phyloP scores from a whole-genome alignment of 2,329 filamentous ascomycete genomes.

The Sporothrix luriei region DNA sequence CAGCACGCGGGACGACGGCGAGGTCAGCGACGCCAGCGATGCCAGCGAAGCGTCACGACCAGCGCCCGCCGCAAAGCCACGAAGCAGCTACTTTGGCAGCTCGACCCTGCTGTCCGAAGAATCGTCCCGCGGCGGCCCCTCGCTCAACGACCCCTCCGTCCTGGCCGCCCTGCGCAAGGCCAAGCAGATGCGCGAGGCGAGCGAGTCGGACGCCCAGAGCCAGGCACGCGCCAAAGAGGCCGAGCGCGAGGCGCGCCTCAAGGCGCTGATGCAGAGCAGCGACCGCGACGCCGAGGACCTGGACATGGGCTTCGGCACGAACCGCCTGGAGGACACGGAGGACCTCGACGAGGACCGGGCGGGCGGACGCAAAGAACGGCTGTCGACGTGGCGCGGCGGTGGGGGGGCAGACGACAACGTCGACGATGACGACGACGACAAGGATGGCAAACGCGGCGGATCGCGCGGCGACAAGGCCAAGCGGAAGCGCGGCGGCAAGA shows the following conservation, averaged over 20 bases:
- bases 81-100: conserved; percentile 65
- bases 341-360: conserved; percentile 65
- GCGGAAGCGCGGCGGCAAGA: conserved; percentile 72
- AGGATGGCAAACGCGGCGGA: conserved; percentile 51
- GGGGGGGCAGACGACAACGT: conserved; percentile 45
- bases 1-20: conserved; percentile 30
- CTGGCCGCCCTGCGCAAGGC: conserved; percentile 85
- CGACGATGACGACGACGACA: conserved; percentile 49
- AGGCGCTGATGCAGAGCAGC: conserved; percentile 71
- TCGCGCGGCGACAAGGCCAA: conserved; percentile 55
- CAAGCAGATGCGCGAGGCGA: conserved; percentile 60
- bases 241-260: conserved; percentile 66
- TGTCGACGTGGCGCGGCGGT: conserved; percentile 62
- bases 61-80: conserved; percentile 40
- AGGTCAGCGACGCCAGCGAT: conserved; percentile 28
- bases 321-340: conserved; percentile 83
- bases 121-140: conserved; percentile 51
- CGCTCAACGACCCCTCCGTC: conserved; percentile 73
- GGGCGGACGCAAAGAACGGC: conserved; percentile 62
- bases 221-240: conserved; percentile 49
- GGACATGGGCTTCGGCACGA: conserved; percentile 91
- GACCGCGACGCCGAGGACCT: conserved; percentile 86
- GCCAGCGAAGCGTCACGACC: background rate
- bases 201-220: conserved; percentile 46
- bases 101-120: conserved; percentile 60